phyloP scores from a whole-genome alignment of 352 stramenopile species.

The Globisporangium radiosum region DNA sequence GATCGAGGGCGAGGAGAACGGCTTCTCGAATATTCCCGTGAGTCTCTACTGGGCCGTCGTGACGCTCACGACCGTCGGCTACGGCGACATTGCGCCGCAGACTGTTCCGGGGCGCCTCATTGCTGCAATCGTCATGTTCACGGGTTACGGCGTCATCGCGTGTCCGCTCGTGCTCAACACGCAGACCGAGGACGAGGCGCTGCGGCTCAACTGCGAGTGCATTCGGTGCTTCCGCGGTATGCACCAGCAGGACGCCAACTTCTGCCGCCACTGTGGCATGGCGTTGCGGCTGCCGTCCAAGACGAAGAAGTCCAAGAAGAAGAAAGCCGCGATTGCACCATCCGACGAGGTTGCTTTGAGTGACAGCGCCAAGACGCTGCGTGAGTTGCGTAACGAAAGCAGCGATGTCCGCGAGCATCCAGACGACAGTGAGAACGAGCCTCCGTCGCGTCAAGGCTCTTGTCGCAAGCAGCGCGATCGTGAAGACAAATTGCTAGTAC shows the following conservation, averaged over 20 bases:
- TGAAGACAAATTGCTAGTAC: constrained; percentile 1
- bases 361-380: constrained; percentile 1
- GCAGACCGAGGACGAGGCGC: constrained; percentile 24
- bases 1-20: constrained; percentile 70
- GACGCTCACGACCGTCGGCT: constrained; percentile 48
- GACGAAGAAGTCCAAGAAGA: constrained; percentile 20
- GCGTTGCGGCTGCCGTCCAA: constrained; percentile 25
- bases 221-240: constrained; percentile 30
- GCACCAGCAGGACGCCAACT: constrained; percentile 45
- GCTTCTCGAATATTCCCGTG: constrained; percentile 64
- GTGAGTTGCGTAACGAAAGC: background rate
- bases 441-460: background rate
- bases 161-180: constrained; percentile 42
- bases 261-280: constrained; percentile 35
- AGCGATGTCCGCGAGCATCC: background rate
- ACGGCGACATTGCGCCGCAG: constrained; percentile 42
- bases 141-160: constrained; percentile 42
- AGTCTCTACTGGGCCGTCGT: constrained; percentile 51
- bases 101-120: constrained; percentile 42
- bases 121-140: constrained; percentile 44
- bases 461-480: background rate
- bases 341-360: constrained; percentile 3
- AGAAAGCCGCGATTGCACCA: constrained; percentile 3
- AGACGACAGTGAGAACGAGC: background rate
- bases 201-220: constrained; percentile 36